phyloP scores from a whole-genome alignment of 768 basidiomycete genomes.

The Tricholoma sp. region DNA sequence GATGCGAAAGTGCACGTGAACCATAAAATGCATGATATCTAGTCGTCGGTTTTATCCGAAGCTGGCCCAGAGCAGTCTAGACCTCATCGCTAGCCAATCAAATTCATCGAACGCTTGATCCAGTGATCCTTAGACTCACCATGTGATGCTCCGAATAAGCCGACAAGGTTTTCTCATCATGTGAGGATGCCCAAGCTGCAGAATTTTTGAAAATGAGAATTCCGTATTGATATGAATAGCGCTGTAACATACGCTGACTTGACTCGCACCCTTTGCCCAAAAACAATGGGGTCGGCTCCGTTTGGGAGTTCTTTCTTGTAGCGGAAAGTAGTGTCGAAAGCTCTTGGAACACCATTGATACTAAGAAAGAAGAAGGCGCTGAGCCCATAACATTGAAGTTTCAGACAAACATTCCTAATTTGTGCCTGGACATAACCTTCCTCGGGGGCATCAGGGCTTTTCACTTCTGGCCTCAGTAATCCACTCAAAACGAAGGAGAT shows the following conservation, averaged over 20 bases:
- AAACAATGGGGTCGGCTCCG: not conserved
- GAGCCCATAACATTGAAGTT: not conserved
- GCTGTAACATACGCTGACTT: not conserved
- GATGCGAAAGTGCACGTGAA: no score
- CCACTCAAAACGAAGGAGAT: not conserved
- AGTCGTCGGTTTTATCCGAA: no score
- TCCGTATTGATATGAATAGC: no score
- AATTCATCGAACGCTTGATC: no score
- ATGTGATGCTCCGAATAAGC: no score
- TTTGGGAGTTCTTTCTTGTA: not conserved
- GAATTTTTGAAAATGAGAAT: no score
- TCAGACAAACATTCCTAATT: not conserved
- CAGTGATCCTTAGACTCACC: no score
- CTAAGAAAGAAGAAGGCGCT: not conserved
- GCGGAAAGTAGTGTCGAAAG: not conserved
- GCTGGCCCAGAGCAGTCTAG: no score
- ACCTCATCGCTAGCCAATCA: no score
- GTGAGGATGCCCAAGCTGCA: no score
- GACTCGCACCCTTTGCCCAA: not conserved
- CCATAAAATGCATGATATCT: no score
- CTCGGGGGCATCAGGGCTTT: not conserved
- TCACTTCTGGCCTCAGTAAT: not conserved
- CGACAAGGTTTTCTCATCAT: no score
- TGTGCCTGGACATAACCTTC: not conserved
- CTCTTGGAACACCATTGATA: not conserved